Evolutionary conservation across 768 basidiomycete genomes (phyloP).

Genomic region (Coprinellus micaceus): DNA sequence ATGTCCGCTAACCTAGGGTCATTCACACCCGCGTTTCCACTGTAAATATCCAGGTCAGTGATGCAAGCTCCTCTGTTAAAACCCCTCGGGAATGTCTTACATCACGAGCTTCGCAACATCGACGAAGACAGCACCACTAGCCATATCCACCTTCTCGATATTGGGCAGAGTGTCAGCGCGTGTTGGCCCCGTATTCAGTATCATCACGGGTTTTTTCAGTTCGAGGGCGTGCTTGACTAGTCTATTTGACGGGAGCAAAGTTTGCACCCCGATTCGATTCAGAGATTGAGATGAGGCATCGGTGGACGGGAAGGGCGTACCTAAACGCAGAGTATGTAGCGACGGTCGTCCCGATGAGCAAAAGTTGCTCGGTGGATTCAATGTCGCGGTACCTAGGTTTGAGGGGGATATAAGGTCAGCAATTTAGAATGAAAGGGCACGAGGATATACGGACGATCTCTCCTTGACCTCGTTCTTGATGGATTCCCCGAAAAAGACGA

Average conservation of each 20-base stretch:
- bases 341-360: constrained; percentile 85
- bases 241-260: constrained; percentile 38
- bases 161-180: constrained; percentile 70
- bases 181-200: constrained; percentile 86
- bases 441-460: constrained; percentile 54
- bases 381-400: constrained; percentile 51
- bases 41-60: constrained; percentile 22
- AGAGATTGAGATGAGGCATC: background rate
- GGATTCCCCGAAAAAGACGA: constrained; percentile 90
- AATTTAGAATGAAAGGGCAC: background rate
- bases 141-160: constrained; percentile 76
- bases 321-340: constrained; percentile 92
- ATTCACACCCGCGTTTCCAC: constrained; percentile 39
- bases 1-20: constrained; percentile 49
- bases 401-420: background rate
- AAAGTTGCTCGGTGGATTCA: constrained; percentile 58
- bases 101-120: constrained; percentile 57
- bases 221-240: constrained; percentile 78
- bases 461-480: constrained; percentile 63
- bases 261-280: too few species aligned
- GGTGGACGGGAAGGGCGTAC: constrained; percentile 32
- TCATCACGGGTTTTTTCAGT: constrained; percentile 69
- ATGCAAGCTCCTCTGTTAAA: too few species aligned
- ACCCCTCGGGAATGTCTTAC: constrained; percentile 40
- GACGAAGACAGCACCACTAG: constrained; percentile 68